Base-by-base conservation (phyloP, 1,284 basidiomycete genomes). In the Irpex lacteus region DNA sequence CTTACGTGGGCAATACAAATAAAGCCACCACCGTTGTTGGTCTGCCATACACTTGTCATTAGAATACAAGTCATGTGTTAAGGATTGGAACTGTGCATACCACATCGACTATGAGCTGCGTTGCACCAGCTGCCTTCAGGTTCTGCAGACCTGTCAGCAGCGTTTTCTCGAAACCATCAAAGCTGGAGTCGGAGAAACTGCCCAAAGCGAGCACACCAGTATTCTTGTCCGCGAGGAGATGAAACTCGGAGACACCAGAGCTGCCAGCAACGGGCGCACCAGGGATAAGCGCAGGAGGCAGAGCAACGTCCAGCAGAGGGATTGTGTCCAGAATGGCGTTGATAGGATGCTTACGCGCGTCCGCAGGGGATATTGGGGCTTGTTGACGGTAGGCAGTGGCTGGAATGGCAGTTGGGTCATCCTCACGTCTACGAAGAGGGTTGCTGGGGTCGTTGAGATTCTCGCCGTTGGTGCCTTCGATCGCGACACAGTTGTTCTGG, bases 11-110 rank as follows among this genome's bases (percentile, higher is more conserved):
- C 84, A 50, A 83, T 78, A 70, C 85, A 88, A 65, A 87, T 84
- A 72, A 82, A 87, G 6, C 81, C 86, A 66, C 86, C 85, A 52
- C 85, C 85, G 67, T 86, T 87, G 70, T 87, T 86, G 4, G 82
- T 81, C 85, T 86, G 62, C 5, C 8, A 15, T 15, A 9, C 11
- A 11, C 8, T 44, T 44, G 40, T 44, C 40, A 44, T 44, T 9
- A 44, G 40, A 11, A 44, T 56, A 15, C 13, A 61, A 19, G 6
- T 32, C 54, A 63, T 18, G 15, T 52, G 32, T 19, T 18, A 50
- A 53, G 34, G 13, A 8, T n/a, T n/a, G 26, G 4, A 44, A 54
- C n/a, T 8, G 21, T 15, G 68, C 71, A 44, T 32, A 71, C 85
- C 66, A 88, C 81, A 73, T 88, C 86, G 13, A 88, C 82, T 60